A percentile compares a stretch with the other conserved stretches of the same genome.
Evolutionary conservation across 768 basidiomycete species (phyloP).

Genomic region (Lactarius pseudohatsudake): DNA sequence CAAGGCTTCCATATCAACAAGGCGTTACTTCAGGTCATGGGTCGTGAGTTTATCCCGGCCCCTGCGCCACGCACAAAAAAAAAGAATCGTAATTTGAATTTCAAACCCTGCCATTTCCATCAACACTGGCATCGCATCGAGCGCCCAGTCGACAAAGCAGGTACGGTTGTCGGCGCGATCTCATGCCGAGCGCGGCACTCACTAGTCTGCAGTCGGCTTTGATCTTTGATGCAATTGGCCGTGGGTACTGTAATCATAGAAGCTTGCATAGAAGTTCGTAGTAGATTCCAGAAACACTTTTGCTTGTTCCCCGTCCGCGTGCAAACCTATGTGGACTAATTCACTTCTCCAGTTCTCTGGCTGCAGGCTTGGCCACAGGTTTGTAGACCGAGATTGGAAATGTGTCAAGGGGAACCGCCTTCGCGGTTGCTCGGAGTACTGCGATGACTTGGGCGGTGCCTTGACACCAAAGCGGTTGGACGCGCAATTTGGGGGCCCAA

Average conservation of each 20-base stretch:
- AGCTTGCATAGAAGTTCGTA: no score
- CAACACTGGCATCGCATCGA: not conserved
- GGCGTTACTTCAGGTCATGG: not conserved
- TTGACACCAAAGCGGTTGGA: not conserved
- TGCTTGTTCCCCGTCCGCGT: not conserved
- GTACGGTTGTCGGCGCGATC: not conserved
- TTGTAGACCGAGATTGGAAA: slow-evolving; percentile 32
- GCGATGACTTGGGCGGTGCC: slow-evolving; percentile 1
- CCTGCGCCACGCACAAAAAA: not conserved
- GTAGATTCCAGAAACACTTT: not conserved
- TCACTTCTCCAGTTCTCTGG: not conserved
- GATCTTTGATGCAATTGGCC: not conserved
- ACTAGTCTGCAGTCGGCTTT: not conserved
- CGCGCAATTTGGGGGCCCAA: not conserved
- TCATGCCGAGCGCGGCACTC: not conserved
- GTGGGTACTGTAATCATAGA: not conserved
- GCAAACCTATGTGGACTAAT: slow-evolving; percentile 22
- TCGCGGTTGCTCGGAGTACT: slow-evolving; percentile 31
- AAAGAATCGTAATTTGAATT: not conserved
- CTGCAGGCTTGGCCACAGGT: slow-evolving; percentile 20
- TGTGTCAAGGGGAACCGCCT: slow-evolving; percentile 29
- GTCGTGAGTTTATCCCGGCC: not conserved
- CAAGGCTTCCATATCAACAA: not conserved
- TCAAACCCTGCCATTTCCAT: not conserved
- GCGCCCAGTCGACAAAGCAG: not conserved